Percentiles rank a stretch among this genome's conserved stretches.
These are phyloP conservation scores for Hypoxylon intermedium DNA, from an alignment of 495 filamentous ascomycete genomes.

Conservation along the genomic window DNA sequence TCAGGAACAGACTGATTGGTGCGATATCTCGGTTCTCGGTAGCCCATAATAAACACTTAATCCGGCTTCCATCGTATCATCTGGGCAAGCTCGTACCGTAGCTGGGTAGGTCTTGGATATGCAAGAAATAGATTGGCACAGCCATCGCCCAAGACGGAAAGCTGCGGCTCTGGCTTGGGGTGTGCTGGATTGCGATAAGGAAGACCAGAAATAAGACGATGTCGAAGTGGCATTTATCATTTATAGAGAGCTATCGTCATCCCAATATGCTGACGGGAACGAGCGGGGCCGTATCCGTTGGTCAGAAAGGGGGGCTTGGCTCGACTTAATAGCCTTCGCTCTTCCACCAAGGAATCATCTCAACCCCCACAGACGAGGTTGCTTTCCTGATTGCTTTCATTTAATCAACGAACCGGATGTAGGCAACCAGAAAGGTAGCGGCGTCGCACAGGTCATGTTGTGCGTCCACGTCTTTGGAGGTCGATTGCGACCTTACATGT, in stretches of 20 bases:
- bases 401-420: conserved; percentile 14
- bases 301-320: too few relatives aligned
- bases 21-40: conserved; percentile 38
- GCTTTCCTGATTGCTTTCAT: conserved; percentile 27
- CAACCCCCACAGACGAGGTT: conserved; percentile 10
- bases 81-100: conserved; percentile 21
- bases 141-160: conserved; percentile 21
- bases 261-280: conserved; percentile 21
- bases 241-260: conserved; percentile 22
- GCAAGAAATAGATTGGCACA: conserved; percentile 29
- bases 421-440: conserved; percentile 18
- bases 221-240: conserved; percentile 11
- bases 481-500: conserved; percentile 14
- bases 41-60: conserved; percentile 30
- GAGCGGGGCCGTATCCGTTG: conserved; percentile 7
- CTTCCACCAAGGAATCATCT: conserved; percentile 25
- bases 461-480: conserved; percentile 7
- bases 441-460: conserved; percentile 13
- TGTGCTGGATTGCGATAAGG: conserved; percentile 23
- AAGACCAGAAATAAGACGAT: conserved; percentile 19
- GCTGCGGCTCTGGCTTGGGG: conserved; percentile 22
- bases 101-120: conserved; percentile 32
- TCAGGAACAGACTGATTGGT: conserved; percentile 31
- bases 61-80: conserved; percentile 22
- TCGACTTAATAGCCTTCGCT: not conserved